Conservation (phyloP, 2,329 filamentous ascomycete species). For the Calonectria pseudoreteaudii region DNA sequence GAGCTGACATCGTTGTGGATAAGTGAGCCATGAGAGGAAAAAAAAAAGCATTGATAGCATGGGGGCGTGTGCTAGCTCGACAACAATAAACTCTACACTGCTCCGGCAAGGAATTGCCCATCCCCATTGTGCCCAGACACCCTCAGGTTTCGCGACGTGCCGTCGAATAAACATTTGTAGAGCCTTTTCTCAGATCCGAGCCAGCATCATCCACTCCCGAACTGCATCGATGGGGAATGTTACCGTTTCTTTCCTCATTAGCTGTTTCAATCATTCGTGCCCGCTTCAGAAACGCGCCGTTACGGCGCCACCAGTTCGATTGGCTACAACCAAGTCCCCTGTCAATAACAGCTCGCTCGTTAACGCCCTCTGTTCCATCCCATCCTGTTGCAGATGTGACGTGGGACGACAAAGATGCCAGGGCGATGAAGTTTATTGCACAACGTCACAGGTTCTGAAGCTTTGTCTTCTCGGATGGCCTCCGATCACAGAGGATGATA, state of each 20-base stretch:
- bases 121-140: not conserved
- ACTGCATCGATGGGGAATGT: not conserved
- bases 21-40: not conserved
- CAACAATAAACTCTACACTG: constrained; percentile 1
- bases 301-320: constrained; percentile 11
- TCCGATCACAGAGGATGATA: not conserved
- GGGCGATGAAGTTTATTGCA: constrained; percentile 4
- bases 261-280: not conserved
- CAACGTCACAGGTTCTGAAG: not conserved
- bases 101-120: not conserved
- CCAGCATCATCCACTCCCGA: not conserved
- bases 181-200: not conserved
- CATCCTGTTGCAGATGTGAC: constrained; percentile 16
- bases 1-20: not conserved
- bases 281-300: constrained; percentile 1
- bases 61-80: not conserved
- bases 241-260: not conserved
- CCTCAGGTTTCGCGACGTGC: constrained; percentile 18
- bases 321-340: constrained; percentile 26
- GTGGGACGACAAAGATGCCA: constrained; percentile 18
- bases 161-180: constrained; percentile 8
- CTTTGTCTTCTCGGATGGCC: not conserved
- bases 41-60: constrained; percentile 14
- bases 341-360: constrained; percentile 32
- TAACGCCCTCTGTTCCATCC: constrained; percentile 13